Base-by-base conservation (phyloP, 352 stramenopile species). In the Saprolegnia diclina region DNA sequence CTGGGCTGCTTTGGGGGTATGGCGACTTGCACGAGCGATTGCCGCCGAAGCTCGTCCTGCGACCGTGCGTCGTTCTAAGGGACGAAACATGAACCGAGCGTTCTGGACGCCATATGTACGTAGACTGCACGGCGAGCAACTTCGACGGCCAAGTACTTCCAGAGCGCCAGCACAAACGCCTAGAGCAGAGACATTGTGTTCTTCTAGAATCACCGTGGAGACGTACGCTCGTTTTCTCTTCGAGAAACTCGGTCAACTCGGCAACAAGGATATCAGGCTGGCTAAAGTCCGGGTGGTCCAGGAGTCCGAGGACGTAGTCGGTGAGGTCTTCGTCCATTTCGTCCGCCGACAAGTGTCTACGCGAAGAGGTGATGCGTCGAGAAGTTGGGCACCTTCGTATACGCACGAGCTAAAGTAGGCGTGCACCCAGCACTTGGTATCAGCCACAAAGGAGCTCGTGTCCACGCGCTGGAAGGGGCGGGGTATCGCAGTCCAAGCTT, bases 161-260 rank as follows among this genome's bases (percentile, higher is more conserved):
- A 93, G 45, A 93, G 63, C 16, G 77, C 75, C 11, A 90, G 64
- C 65, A 91, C 83, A 68, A 91, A 87, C 9, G 65, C 54, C 85
- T 91, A 52, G n/a, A 0, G 18, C 21, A 35, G 46, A 29, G 16
- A 42, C 11, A 22, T 24, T 10, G 6, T 7, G 7, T 38, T 57
- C 32, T n/a, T n/a, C n/a, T n/a, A n/a, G n/a, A n/a, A n/a, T n/a
- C 32, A 7, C 7, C 7, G 52, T 57, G 7, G 32, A 7, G 38
- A 45, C 80, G 65, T 50, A 90, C 82, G 14, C 35, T 56, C 2
- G 76, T 74, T 29, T 73, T 71, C 13, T 32, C 64, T 4, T 75
- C 79, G 18, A 94, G 76, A 52, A 94, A 92, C 73, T 94, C 85
- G 11, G 80, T 67, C 14, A 94, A 71, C 69, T 94, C 85, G 13